Conservation (phyloP, 2,329 filamentous ascomycete genomes). For the Trichoderma asperellum region DNA sequence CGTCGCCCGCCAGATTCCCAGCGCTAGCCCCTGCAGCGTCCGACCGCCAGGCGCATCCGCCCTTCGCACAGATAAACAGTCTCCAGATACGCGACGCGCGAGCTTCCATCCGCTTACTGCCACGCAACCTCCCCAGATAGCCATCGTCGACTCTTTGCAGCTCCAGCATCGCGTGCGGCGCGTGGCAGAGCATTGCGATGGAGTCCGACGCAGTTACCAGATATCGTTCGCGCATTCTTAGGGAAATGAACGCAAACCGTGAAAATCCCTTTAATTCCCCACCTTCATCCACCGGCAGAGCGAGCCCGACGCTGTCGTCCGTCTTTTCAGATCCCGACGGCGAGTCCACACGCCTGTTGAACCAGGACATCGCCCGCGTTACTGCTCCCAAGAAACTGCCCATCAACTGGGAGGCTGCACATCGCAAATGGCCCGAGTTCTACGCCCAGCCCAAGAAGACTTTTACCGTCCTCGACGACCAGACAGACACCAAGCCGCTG, state of each 20-base stretch:
- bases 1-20: background rate
- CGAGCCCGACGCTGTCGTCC: slow-evolving; percentile 58
- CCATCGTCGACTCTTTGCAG: slow-evolving; percentile 31
- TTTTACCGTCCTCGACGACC: slow-evolving; percentile 38
- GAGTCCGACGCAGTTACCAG: slow-evolving; percentile 47
- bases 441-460: slow-evolving; percentile 47
- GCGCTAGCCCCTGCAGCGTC: background rate
- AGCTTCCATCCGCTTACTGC: slow-evolving; percentile 31
- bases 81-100: slow-evolving; percentile 13
- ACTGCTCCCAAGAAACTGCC: slow-evolving; percentile 47
- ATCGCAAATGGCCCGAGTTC: slow-evolving; percentile 59
- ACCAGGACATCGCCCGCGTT: slow-evolving; percentile 53
- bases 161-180: slow-evolving; percentile 34
- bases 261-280: slow-evolving; percentile 63
- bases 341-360: slow-evolving; percentile 57
- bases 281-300: slow-evolving; percentile 60
- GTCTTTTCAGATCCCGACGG: slow-evolving; percentile 58
- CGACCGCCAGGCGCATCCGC: slow-evolving; percentile 13
- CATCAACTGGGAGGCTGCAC: slow-evolving; percentile 51
- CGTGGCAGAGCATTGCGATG: slow-evolving; percentile 43
- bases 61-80: background rate
- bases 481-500: slow-evolving; percentile 44
- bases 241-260: slow-evolving; percentile 57
- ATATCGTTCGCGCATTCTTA: slow-evolving; percentile 54
- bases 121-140: slow-evolving; percentile 23